These are phyloP conservation scores for Aspergillus viridinutans DNA, from an alignment of 2,329 filamentous ascomycete species.

Conservation along the genomic window DNA sequence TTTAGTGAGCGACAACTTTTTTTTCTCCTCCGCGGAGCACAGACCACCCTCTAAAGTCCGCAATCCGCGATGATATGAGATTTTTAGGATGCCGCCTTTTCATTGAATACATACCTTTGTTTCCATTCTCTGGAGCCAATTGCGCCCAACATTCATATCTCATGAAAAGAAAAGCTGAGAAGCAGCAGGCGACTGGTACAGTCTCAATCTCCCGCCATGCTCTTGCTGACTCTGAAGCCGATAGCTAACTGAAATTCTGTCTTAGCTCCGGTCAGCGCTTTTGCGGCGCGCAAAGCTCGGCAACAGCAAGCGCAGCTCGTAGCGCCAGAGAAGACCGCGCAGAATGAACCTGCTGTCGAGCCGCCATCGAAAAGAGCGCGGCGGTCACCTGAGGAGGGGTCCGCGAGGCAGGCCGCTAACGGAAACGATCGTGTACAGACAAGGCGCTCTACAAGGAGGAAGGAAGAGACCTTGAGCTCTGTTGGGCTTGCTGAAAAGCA, in stretches of 20 bases:
- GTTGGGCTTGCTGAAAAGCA: conserved; percentile 3
- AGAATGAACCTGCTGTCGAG: conserved; percentile 19
- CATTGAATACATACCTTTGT: neutral
- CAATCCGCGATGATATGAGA: conserved; percentile 2
- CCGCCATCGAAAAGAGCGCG: conserved; percentile 35
- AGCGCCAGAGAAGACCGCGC: conserved; percentile 15
- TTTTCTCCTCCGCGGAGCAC: conserved; percentile 40
- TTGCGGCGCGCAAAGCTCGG: conserved; percentile 41
- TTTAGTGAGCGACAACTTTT: conserved; percentile 27
- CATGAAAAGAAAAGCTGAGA: conserved; percentile 39
- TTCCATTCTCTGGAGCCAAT: neutral
- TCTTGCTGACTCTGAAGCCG: neutral
- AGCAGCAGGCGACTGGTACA: conserved; percentile 32
- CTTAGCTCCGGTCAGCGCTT: conserved; percentile 37
- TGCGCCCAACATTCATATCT: neutral
- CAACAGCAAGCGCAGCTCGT: conserved; percentile 29
- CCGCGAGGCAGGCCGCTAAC: conserved; percentile 8
- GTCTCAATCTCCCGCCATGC: neutral
- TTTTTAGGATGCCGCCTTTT: neutral
- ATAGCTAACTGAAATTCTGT: conserved; percentile 10
- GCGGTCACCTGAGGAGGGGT: conserved; percentile 21
- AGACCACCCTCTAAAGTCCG: conserved; percentile 32
- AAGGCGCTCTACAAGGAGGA: conserved; percentile 18
- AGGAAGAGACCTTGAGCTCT: conserved; percentile 10
- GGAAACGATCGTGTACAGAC: conserved; percentile 13